phyloP scores from a whole-genome alignment of 345 rosid genomes.

The Aquilaria yunnanensis region DNA sequence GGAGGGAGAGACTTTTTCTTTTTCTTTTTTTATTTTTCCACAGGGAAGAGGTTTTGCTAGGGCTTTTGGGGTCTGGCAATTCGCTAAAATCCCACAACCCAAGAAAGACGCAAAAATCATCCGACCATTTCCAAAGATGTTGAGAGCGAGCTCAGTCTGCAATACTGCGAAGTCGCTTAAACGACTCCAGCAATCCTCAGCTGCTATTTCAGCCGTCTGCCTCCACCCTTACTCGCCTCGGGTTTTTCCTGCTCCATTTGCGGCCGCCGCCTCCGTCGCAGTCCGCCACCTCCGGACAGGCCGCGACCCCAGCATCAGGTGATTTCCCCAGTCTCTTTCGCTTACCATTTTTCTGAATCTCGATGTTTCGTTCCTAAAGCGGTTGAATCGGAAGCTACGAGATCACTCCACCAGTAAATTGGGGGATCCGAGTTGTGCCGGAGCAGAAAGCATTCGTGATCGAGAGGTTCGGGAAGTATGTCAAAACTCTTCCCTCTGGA shows the following conservation, averaged over 20 bases:
- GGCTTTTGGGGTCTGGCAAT: constrained; percentile 7
- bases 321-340: not conserved
- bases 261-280: constrained; percentile 18
- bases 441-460: constrained; percentile 84
- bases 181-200: constrained; percentile 22
- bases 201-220: constrained; percentile 15
- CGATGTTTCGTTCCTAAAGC: not conserved
- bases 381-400: constrained; percentile 40
- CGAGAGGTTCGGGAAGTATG: constrained; percentile 83
- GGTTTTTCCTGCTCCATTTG: constrained; percentile 15
- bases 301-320: constrained; percentile 39
- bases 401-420: constrained; percentile 66
- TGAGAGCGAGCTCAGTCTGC: constrained; percentile 16
- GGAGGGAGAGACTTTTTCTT: not conserved
- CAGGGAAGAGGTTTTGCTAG: constrained; percentile 19
- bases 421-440: constrained; percentile 92
- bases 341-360: not conserved
- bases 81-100: not conserved
- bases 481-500: constrained; percentile 73
- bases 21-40: no score
- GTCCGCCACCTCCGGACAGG: constrained; percentile 44
- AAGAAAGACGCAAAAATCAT: not conserved
- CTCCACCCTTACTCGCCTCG: constrained; percentile 9
- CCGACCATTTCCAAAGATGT: constrained; percentile 13
- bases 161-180: constrained; percentile 22